Percentiles rank a stretch among this genome's conserved stretches.
Evolutionary conservation across 1,139 yeast genomes (phyloP).

Genomic region (Zygosaccharomyces pseudobailii): DNA sequence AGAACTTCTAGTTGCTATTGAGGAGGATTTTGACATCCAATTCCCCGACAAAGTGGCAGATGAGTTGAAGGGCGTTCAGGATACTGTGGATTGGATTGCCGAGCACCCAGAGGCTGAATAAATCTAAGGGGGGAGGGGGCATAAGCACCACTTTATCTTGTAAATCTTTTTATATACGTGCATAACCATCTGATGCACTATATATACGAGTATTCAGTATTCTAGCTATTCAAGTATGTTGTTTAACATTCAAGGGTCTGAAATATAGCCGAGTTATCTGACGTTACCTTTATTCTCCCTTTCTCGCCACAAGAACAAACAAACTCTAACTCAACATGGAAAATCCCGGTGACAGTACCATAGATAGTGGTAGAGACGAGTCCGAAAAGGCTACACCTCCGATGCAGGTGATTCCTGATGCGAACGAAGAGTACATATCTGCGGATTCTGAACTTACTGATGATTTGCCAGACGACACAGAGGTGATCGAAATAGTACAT

Average conservation of each 20-base stretch:
- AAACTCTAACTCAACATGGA: background rate
- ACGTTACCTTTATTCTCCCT: background rate
- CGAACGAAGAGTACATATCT: conserved; percentile 41
- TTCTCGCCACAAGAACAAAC: background rate
- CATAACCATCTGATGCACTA: background rate
- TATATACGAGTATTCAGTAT: conserved; percentile 2
- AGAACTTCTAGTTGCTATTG: conserved; percentile 67
- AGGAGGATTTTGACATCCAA: conserved; percentile 67
- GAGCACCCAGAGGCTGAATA: conserved; percentile 37
- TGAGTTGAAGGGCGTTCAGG: conserved; percentile 64
- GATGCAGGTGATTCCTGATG: conserved; percentile 50
- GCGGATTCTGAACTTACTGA: conserved; percentile 57
- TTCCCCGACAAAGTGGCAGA: conserved; percentile 63
- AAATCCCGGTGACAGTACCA: background rate
- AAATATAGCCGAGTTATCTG: too few species aligned
- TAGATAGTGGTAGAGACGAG: background rate
- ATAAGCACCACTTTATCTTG: conserved; percentile 40
- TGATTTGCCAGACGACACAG: conserved; percentile 58
- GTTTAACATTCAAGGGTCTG: background rate
- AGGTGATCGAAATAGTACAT: conserved; percentile 72
- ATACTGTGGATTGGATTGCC: conserved; percentile 56
- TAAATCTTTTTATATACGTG: conserved; percentile 35
- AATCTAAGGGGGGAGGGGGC: conserved; percentile 20
- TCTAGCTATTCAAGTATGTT: conserved; percentile 5
- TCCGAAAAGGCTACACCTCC: background rate